Evolutionary conservation across 1,284 basidiomycete species (phyloP).

Genomic region (Moesziomyces sp.): DNA sequence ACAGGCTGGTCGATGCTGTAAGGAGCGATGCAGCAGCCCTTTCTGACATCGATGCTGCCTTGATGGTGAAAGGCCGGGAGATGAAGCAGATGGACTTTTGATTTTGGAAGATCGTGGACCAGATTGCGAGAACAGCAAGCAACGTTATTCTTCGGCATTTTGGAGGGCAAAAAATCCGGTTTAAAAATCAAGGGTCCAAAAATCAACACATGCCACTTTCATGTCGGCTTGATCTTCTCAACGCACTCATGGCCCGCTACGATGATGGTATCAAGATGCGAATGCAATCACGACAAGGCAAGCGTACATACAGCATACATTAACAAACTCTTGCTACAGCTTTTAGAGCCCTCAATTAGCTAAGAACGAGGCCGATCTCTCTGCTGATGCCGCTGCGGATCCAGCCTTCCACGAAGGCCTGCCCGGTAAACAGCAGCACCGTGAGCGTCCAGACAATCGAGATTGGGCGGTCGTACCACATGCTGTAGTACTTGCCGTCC

Average conservation of each 20-base stretch:
- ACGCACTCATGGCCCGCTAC: too few relatives aligned
- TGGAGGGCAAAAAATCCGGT: background rate
- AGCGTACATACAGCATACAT: too few relatives aligned
- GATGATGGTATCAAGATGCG: too few relatives aligned
- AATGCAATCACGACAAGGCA: too few relatives aligned
- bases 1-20: slow-evolving; percentile 54
- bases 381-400: slow-evolving; percentile 43
- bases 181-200: background rate
- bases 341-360: background rate
- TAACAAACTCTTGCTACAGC: too few relatives aligned
- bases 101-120: background rate
- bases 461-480: slow-evolving; percentile 41
- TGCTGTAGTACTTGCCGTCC: slow-evolving; percentile 23
- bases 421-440: slow-evolving; percentile 48
- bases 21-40: slow-evolving; percentile 28
- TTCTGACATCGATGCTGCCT: slow-evolving; percentile 7
- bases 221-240: too few relatives aligned
- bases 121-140: too few relatives aligned
- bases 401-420: slow-evolving; percentile 54
- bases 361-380: slow-evolving; percentile 30
- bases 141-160: background rate
- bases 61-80: background rate
- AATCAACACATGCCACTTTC: background rate
- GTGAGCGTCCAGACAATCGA: slow-evolving; percentile 43
- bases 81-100: too few relatives aligned